These are phyloP conservation scores for Apiotrichum gracile DNA, from an alignment of 1,284 basidiomycete genomes.

Conservation along the genomic window DNA sequence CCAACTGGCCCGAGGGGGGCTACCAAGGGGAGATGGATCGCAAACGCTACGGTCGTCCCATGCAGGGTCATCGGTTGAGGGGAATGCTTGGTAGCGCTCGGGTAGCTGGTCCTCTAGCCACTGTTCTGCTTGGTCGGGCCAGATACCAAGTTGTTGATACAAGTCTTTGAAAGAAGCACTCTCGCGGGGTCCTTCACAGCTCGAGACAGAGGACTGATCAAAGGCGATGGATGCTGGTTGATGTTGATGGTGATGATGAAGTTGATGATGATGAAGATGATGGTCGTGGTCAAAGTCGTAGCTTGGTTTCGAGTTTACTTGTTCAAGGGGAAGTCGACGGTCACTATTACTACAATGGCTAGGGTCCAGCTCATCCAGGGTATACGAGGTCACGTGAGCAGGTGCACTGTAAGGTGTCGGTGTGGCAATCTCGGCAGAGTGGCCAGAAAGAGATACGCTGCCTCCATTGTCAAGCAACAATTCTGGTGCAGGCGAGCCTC, in stretches of 20 bases:
- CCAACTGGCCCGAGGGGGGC: conserved; percentile 21
- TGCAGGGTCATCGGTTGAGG: neutral
- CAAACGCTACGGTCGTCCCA: neutral
- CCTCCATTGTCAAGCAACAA: neutral
- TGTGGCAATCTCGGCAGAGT: neutral
- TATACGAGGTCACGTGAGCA: neutral
- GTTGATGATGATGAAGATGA: neutral
- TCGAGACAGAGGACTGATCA: neutral
- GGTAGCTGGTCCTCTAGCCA: neutral
- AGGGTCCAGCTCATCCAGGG: neutral
- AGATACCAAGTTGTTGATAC: conserved; percentile 42
- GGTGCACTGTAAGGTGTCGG: neutral
- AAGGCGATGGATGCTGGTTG: too few species aligned
- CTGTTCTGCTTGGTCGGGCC: conserved; percentile 18
- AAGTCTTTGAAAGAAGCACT: conserved; percentile 34
- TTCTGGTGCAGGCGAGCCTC: neutral
- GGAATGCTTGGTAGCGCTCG: neutral
- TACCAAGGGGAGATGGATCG: conserved; percentile 1
- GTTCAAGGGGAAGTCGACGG: too few species aligned
- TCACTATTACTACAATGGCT: neutral
- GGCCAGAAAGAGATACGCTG: neutral
- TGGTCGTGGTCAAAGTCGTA: neutral
- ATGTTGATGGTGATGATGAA: neutral
- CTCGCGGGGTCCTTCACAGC: neutral
- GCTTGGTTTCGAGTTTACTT: neutral